Evolutionary conservation across 345 rosid species (phyloP).

Genomic region (Zanthoxylum bungeanum): DNA sequence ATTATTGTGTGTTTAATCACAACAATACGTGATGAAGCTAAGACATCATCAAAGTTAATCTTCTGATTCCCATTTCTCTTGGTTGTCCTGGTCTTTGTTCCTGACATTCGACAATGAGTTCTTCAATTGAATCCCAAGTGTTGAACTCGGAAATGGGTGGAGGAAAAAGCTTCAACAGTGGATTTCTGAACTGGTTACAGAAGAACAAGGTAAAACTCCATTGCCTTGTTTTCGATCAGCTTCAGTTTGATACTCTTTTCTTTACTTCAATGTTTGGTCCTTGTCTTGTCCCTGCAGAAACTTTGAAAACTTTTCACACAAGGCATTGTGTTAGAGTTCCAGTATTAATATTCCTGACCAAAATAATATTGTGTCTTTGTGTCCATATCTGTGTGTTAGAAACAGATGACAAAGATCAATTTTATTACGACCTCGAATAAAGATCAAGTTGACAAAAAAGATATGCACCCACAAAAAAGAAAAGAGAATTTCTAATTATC

Average conservation of each 20-base stretch:
- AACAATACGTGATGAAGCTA: no score
- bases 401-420: not conserved
- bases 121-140: conserved; percentile 2
- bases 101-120: conserved; percentile 7
- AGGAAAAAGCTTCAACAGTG: not conserved
- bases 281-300: not conserved
- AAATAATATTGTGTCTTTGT: not conserved
- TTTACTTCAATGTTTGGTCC: not conserved
- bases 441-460: not conserved
- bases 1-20: no score
- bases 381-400: not conserved
- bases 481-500: not conserved
- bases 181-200: conserved; percentile 13
- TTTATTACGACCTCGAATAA: not conserved
- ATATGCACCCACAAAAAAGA: not conserved
- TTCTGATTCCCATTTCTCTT: not conserved
- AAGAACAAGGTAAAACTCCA: conserved; percentile 17
- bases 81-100: not conserved
- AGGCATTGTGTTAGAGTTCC: not conserved
- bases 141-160: not conserved
- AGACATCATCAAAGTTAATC: not conserved
- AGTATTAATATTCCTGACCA: no score
- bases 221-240: not conserved
- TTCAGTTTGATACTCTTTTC: not conserved
- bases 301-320: not conserved